These are phyloP conservation scores for Phytophthora tubulina DNA, from an alignment of 352 stramenopile genomes.

Conservation along the genomic window DNA sequence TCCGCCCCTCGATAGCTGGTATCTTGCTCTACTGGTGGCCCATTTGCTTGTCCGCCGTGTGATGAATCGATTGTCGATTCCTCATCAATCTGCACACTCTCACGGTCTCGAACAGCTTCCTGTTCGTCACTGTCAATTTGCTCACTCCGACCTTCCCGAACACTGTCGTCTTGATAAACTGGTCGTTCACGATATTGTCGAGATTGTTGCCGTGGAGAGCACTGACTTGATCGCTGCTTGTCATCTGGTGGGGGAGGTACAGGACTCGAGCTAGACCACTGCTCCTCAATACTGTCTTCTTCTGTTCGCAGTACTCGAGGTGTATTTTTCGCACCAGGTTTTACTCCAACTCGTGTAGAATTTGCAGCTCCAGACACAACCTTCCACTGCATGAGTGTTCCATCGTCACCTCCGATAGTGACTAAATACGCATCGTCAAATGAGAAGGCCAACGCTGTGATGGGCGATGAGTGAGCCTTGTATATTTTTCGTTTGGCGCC, in stretches of 20 bases:
- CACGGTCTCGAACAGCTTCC: neutral
- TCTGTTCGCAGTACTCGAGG: neutral
- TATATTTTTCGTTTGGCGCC: slow-evolving; percentile 55
- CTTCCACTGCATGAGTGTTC: slow-evolving; percentile 69
- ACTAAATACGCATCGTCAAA: slow-evolving; percentile 61
- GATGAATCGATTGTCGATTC: neutral
- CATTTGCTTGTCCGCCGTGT: neutral
- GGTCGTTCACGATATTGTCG: slow-evolving; percentile 50
- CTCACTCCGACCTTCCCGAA: neutral
- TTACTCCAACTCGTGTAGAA: neutral
- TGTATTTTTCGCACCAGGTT: slow-evolving; percentile 4
- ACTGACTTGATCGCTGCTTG: slow-evolving; percentile 30
- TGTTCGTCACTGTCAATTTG: neutral
- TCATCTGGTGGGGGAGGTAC: slow-evolving; percentile 18
- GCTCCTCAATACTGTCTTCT: slow-evolving; percentile 5
- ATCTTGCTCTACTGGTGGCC: neutral
- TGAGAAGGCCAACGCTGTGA: slow-evolving; percentile 60
- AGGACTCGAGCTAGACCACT: slow-evolving; percentile 25
- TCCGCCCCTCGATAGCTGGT: slow-evolving; percentile 3
- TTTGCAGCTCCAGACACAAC: slow-evolving; percentile 3
- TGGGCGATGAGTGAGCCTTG: slow-evolving; percentile 56
- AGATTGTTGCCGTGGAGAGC: slow-evolving; percentile 42
- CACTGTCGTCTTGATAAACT: slow-evolving; percentile 16
- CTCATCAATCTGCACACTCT: slow-evolving; percentile 3
- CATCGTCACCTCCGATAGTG: slow-evolving; percentile 65